Evolutionary conservation across 768 basidiomycete species (phyloP).

Genomic region (Cystofilobasidium macerans): DNA sequence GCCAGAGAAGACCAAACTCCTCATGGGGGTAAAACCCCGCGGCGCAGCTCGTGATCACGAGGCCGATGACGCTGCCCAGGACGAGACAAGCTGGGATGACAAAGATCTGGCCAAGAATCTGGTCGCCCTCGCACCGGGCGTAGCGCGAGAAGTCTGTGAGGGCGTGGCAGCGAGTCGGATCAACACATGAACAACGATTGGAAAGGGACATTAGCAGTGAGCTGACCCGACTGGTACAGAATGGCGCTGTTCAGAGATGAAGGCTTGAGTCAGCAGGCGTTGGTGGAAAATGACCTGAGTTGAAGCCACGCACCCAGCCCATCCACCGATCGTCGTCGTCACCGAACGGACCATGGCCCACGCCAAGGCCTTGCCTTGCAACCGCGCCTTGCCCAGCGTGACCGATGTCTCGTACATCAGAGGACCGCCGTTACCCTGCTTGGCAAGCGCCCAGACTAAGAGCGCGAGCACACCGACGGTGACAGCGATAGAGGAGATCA

Average conservation of each 20-base stretch:
- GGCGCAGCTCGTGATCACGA: constrained; percentile 32
- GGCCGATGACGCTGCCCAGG: constrained; percentile 31
- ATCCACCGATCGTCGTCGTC: constrained; percentile 1
- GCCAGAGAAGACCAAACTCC: constrained; percentile 28
- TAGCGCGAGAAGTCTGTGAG: constrained; percentile 31
- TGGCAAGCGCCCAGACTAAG: constrained; percentile 28
- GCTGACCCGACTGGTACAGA: not conserved
- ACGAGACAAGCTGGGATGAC: constrained; percentile 26
- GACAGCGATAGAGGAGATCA: constrained; percentile 28
- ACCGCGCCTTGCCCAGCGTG: constrained; percentile 26
- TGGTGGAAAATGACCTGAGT: too few relatives aligned
- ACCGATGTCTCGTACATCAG: constrained; percentile 26
- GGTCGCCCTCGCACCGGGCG: constrained; percentile 29
- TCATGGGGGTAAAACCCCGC: constrained; percentile 31
- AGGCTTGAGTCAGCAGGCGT: too few relatives aligned
- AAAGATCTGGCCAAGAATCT: constrained; percentile 24
- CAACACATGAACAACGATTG: not conserved
- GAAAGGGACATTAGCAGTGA: too few relatives aligned
- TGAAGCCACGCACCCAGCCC: too few relatives aligned
- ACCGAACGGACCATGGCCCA: constrained; percentile 30
- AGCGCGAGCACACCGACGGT: constrained; percentile 28
- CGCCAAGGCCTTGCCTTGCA: constrained; percentile 28
- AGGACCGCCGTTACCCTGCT: constrained; percentile 31
- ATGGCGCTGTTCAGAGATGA: not conserved
- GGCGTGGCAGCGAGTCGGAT: constrained; percentile 18